Evolutionary conservation across 768 basidiomycete genomes (phyloP).

Genomic region (Calvatia gigantea): DNA sequence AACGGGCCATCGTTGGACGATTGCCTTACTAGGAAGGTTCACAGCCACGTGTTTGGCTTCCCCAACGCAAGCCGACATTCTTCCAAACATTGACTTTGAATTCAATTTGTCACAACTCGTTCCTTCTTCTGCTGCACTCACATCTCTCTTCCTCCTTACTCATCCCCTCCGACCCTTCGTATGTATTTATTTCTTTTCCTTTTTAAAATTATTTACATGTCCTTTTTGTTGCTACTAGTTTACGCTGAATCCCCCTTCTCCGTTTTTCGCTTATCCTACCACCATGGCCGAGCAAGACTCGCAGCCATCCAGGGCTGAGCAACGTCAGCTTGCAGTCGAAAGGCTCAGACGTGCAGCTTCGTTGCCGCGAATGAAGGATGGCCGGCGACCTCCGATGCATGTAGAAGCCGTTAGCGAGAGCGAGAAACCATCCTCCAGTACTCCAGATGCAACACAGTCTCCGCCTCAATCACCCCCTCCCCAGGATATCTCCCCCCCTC

Average conservation of each 20-base stretch:
- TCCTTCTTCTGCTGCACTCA: slow-evolving; percentile 2
- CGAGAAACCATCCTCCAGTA: slow-evolving; percentile 44
- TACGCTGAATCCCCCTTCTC: neutral
- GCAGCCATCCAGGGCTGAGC: slow-evolving; percentile 56
- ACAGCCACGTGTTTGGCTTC: slow-evolving; percentile 15
- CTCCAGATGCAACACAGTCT: slow-evolving; percentile 33
- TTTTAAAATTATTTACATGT: neutral
- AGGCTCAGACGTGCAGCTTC: slow-evolving; percentile 92
- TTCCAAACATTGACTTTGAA: slow-evolving; percentile 9
- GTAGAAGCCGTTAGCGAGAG: slow-evolving; percentile 80
- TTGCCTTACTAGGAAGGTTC: neutral
- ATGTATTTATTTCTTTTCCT: neutral
- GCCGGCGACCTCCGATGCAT: slow-evolving; percentile 84
- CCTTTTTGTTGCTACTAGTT: neutral
- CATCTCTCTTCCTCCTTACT: neutral
- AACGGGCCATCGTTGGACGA: neutral
- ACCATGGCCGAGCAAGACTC: slow-evolving; percentile 46
- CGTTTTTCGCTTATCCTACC: slow-evolving; percentile 9
- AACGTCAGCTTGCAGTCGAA: slow-evolving; percentile 84
- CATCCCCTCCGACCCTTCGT: neutral
- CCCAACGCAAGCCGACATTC: neutral
- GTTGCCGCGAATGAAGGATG: slow-evolving; percentile 88
- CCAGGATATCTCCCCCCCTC: slow-evolving; percentile 6
- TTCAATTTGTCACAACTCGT: too few relatives aligned
- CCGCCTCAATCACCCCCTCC: slow-evolving; percentile 25